Base-by-base conservation (phyloP, 2,329 filamentous ascomycete genomes). In the Cladophialophora exuberans region DNA sequence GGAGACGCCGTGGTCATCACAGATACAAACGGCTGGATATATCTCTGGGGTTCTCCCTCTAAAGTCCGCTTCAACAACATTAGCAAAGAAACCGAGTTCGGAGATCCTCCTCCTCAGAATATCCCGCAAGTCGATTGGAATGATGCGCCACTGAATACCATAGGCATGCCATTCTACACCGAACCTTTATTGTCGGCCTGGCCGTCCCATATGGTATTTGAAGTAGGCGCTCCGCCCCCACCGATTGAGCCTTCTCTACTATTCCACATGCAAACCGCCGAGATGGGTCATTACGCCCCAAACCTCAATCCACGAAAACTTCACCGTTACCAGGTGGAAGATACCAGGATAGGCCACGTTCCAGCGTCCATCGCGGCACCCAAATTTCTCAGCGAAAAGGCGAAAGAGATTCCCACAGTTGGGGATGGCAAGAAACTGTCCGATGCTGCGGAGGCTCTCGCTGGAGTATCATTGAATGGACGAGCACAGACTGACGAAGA, bases 301-400 rank as follows among this genome's bases (percentile, higher is more conserved):
- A 94, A 95, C 65, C 33, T 63, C 9, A 62, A 63, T 46, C 84
- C 88, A 1, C 82, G 85, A 18, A 88, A 86, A 41, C 76, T 83
- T 6, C 83, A 83, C 20, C 84, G 94, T 52, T 94, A 99, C 65
- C 91, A 97, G 68, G 82, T 88, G 2, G 89, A 94, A 65, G 85
- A 90, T 64, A 91, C 87, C 7, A 84, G 90, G 23, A 79, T 81
- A 36, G 81, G 86, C 50, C 85, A 83, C 45, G 73, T 78, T 1
- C 79, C 83, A 35, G 81, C 84, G 38, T 80, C 86, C 65, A 63
- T 85, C 62, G 85, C 82, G 64, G 86, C 90, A 1, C 94, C 94
- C 2, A 97, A 93, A 65, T 97, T 99, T 67, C 74, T 99, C 51
- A 97, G 94, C 69, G 93, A 99, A 69, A 96, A 95, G 72, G 88